These are phyloP conservation scores for Penicillium vulpinum DNA, from an alignment of 2,329 filamentous ascomycete genomes.

Conservation along the genomic window DNA sequence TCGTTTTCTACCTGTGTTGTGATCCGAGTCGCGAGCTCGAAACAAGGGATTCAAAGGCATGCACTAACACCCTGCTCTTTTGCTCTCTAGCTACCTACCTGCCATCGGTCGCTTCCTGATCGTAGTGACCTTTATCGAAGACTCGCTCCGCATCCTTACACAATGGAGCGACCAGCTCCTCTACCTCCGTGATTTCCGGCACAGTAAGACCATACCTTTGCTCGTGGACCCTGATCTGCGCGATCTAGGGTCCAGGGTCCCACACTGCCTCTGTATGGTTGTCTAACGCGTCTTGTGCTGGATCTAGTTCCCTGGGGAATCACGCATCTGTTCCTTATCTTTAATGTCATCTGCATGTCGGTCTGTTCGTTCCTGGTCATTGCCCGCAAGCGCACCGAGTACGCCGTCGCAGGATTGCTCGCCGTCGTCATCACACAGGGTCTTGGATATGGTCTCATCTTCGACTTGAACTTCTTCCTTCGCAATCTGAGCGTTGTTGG, in stretches of 20 bases:
- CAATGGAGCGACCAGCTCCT: constrained; percentile 95
- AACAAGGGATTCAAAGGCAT: constrained; percentile 21
- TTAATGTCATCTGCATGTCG: constrained; percentile 87
- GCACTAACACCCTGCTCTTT: constrained; percentile 34
- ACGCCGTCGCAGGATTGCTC: constrained; percentile 86
- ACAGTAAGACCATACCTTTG: constrained; percentile 64
- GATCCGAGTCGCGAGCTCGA: background rate
- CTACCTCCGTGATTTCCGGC: constrained; percentile 88
- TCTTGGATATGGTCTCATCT: constrained; percentile 94
- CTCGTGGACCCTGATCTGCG: constrained; percentile 10
- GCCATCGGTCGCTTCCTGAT: constrained; percentile 96
- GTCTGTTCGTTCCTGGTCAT: constrained; percentile 84
- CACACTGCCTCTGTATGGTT: background rate
- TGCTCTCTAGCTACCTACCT: constrained; percentile 71
- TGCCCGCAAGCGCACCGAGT: constrained; percentile 86
- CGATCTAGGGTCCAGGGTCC: constrained; percentile 2
- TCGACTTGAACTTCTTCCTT: constrained; percentile 99
- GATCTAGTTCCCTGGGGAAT: constrained; percentile 75
- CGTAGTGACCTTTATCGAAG: constrained; percentile 96
- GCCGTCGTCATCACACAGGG: constrained; percentile 90
- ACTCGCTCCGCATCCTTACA: constrained; percentile 91
- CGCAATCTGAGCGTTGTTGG: constrained; percentile 97
- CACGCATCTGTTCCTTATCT: constrained; percentile 87
- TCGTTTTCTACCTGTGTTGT: background rate
- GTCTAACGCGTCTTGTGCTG: constrained; percentile 19